phyloP scores from a whole-genome alignment of 139 green algal species.

The Picochlorum sp. region DNA sequence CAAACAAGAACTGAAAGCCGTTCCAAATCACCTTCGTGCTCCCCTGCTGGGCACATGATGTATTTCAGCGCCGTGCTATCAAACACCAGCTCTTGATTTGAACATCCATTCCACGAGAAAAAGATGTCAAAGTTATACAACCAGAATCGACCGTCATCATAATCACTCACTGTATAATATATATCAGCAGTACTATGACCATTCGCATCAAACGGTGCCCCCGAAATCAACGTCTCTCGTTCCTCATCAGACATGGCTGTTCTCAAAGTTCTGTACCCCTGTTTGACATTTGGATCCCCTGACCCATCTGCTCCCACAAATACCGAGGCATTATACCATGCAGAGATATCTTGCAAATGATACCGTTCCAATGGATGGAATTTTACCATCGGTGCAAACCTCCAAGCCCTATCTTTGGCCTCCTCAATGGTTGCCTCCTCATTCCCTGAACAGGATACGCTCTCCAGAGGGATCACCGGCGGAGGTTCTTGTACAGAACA shows the following conservation, averaged over 20 bases:
- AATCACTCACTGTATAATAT: conserved; percentile 7
- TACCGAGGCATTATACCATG: conserved; percentile 2
- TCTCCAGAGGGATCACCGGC: background rate
- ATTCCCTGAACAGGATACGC: background rate
- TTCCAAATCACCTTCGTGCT: conserved; percentile 27
- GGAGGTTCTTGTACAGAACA: background rate
- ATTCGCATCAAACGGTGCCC: conserved; percentile 9
- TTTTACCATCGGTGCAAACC: background rate
- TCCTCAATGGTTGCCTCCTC: background rate
- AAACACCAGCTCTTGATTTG: conserved; percentile 18
- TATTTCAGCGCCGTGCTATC: conserved; percentile 7
- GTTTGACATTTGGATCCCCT: background rate
- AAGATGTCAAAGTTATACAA: conserved; percentile 21
- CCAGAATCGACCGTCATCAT: background rate
- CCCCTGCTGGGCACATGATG: conserved; percentile 15
- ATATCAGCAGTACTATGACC: conserved; percentile 5
- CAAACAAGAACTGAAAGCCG: conserved; percentile 18
- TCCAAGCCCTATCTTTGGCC: background rate
- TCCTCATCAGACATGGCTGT: background rate
- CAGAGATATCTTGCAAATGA: background rate
- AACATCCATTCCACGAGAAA: conserved; percentile 18
- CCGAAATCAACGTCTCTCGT: background rate
- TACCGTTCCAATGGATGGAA: background rate
- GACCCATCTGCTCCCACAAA: background rate
- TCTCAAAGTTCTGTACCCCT: background rate